Evolutionary conservation across 352 stramenopile species (phyloP), one percentile per base, ranked within the genome.

Genomic region (Pythium pyrilobum): DNA sequence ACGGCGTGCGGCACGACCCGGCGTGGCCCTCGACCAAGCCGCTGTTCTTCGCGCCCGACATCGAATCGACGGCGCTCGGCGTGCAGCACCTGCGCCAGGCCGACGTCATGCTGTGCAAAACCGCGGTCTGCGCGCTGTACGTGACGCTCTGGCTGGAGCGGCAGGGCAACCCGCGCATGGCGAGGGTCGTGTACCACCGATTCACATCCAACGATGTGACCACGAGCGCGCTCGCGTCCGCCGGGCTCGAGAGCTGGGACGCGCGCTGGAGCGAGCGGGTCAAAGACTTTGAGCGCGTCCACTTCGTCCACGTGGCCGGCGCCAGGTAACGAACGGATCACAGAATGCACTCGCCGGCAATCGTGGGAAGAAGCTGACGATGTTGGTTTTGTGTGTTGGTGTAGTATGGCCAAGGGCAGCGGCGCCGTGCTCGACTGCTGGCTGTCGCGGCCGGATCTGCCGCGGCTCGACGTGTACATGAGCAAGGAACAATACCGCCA

Each of bases 41-140:
- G 13, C 36, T 69, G 23, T 69, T 41, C 40, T 27, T 63, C 5
- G 57, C 57, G 55, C 55, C 55, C 31, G 57, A 63, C 31, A 50
- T 63, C 28, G 55, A 72, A 50, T 85, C 83, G 71, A 59, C 62
- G 41, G 64, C 85, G 48, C 39, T 87, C 10, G 61, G 53, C 11
- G 41, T 59, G 0, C 34, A 56, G 12, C 59, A 85, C 28, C 79
- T 80, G 42, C 74, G 74, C 60, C 53, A 46, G 10, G 65, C 65
- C 5, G 64, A 84, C 41, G 64, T 63, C 2, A 60, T 89, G 33
- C 47, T 89, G 2, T 85, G 71, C 50, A 89, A 89, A 39, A 85
- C 73, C 0, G 38, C 39, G 3, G 20, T 73, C 11, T 82, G 69
- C n/a, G 59, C 58, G 10, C 54, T 58, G n/a, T 64, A 73, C 29